phyloP scores from a whole-genome alignment of 2,329 filamentous ascomycete genomes.

The Penicillium paneum region DNA sequence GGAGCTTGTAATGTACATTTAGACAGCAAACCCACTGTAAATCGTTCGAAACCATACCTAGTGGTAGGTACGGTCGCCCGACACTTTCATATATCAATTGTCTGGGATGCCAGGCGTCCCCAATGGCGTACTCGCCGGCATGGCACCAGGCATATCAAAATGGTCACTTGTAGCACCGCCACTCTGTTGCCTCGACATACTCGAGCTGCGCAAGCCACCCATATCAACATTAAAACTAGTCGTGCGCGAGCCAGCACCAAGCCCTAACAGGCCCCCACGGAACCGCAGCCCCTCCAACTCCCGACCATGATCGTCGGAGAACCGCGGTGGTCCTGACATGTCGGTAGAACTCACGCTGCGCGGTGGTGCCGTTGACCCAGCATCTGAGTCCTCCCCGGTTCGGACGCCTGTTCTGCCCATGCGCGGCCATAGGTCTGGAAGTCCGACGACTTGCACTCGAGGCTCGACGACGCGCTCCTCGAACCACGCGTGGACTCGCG shows the following conservation, averaged over 20 bases:
- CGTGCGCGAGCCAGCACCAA: slow-evolving; percentile 33
- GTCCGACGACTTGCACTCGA: slow-evolving; percentile 62
- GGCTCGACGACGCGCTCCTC: slow-evolving; percentile 65
- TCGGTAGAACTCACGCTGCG: slow-evolving; percentile 31
- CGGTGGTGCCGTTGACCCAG: slow-evolving; percentile 32
- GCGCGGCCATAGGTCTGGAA: slow-evolving; percentile 61
- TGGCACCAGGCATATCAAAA: slow-evolving; percentile 41
- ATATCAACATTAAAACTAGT: slow-evolving; percentile 37
- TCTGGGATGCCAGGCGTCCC: slow-evolving; percentile 4
- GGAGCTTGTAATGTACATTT: background rate
- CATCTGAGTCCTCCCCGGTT: slow-evolving; percentile 42
- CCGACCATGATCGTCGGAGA: slow-evolving; percentile 20
- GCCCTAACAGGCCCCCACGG: slow-evolving; percentile 28
- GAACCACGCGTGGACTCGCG: slow-evolving; percentile 64
- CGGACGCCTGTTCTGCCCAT: slow-evolving; percentile 50
- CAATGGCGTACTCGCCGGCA: slow-evolving; percentile 25
- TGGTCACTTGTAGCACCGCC: slow-evolving; percentile 29
- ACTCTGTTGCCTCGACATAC: slow-evolving; percentile 33
- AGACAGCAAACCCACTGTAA: background rate
- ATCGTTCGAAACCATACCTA: background rate
- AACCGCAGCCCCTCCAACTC: slow-evolving; percentile 36
- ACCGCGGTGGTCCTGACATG: slow-evolving; percentile 22
- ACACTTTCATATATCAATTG: background rate
- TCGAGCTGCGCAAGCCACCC: slow-evolving; percentile 31
- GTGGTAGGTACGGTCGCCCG: background rate